Evolutionary conservation across 2,329 filamentous ascomycete species (phyloP).

Genomic region (Phialocephala subalpina): DNA sequence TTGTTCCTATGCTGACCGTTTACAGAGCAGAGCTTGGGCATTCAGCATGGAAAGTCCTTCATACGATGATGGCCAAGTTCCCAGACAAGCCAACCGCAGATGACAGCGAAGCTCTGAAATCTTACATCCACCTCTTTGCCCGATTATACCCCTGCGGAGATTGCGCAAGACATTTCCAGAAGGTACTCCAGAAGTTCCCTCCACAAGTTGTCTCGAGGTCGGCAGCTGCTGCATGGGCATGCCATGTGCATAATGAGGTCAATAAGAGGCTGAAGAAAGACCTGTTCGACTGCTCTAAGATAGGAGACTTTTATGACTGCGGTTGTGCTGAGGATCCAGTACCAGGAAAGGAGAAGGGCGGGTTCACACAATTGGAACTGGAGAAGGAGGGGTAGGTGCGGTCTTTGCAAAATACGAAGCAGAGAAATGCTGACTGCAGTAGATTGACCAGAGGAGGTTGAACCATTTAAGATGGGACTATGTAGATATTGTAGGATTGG

Average conservation of each 20-base stretch:
- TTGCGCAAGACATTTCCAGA: constrained; percentile 72
- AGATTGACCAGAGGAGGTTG: constrained; percentile 37
- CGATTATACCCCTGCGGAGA: constrained; percentile 77
- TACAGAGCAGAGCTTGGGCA: constrained; percentile 65
- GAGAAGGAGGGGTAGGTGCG: constrained; percentile 42
- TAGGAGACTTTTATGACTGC: constrained; percentile 77
- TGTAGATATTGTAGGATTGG: not conserved
- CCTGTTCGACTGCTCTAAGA: constrained; percentile 70
- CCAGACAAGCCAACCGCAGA: constrained; percentile 70
- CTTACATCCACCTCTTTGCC: constrained; percentile 71
- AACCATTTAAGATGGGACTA: not conserved
- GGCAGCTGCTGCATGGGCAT: constrained; percentile 72
- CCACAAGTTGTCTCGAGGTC: constrained; percentile 71
- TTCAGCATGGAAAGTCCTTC: constrained; percentile 74
- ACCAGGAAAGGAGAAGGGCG: constrained; percentile 47
- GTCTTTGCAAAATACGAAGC: not conserved
- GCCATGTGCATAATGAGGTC: constrained; percentile 72
- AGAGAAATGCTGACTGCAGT: constrained; percentile 29
- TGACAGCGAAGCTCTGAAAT: constrained; percentile 68
- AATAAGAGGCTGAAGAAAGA: constrained; percentile 70
- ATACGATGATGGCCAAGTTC: constrained; percentile 76
- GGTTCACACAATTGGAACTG: constrained; percentile 43
- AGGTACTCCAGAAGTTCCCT: constrained; percentile 66
- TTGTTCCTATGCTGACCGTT: constrained; percentile 24
- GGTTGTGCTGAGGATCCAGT: constrained; percentile 72